A percentile compares a stretch with the other conserved stretches of the same genome.
Conservation (phyloP, 345 rosid species). For the Garcia nutans region DNA sequence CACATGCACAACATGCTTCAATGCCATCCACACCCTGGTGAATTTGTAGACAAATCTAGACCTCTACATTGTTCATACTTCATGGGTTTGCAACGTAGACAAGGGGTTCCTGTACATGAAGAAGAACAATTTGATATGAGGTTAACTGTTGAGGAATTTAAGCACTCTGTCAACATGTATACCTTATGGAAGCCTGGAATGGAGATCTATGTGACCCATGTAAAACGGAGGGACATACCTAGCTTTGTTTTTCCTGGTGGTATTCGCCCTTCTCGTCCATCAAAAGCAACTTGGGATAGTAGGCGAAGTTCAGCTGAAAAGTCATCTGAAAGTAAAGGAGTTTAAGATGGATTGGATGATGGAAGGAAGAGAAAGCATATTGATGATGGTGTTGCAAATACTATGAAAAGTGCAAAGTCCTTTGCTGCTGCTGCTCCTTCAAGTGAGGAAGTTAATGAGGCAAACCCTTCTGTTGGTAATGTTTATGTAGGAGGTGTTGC, state of each 20-base stretch:
- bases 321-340: constrained; percentile 53
- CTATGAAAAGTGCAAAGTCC: constrained; percentile 31
- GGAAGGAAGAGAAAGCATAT: constrained; percentile 62
- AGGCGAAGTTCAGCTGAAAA: constrained; percentile 47
- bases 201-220: constrained; percentile 78
- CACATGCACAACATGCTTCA: constrained; percentile 81
- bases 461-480: constrained; percentile 44
- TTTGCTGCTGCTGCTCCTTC: constrained; percentile 33
- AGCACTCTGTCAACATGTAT: constrained; percentile 61
- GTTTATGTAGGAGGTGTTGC: constrained; percentile 35
- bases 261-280: constrained; percentile 60
- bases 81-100: constrained; percentile 97
- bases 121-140: constrained; percentile 87
- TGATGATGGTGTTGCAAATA: constrained; percentile 45
- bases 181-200: constrained; percentile 69
- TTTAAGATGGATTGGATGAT: constrained; percentile 53
- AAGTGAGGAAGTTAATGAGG: constrained; percentile 42
- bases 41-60: constrained; percentile 68
- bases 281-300: constrained; percentile 73
- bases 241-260: constrained; percentile 86
- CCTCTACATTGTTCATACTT: constrained; percentile 73
- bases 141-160: constrained; percentile 86
- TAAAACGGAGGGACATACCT: constrained; percentile 68
- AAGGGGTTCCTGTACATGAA: constrained; percentile 74
- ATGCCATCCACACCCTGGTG: constrained; percentile 92